Evolutionary conservation across 192 early-diverging fungal species (phyloP), one percentile per base, ranked within the genome.

Genomic region (Endogone sp.): DNA sequence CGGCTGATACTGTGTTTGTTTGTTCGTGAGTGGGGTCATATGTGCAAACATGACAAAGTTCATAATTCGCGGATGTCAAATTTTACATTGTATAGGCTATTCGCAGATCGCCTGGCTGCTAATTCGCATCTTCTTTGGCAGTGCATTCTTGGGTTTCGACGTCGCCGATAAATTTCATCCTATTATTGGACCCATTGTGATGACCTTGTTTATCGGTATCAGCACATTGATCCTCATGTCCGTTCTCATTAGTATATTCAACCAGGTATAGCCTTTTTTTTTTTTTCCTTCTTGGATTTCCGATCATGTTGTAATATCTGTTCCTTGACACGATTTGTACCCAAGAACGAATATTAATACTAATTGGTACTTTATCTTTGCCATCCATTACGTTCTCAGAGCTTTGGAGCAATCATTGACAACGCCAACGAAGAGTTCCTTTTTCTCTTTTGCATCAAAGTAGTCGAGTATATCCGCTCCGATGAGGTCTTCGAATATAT

Each of bases 381-480:
- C 3, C 21, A 44, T 30, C 30, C 11, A 3, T 29, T 3, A 32
- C 25, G 0, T 28, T 66, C 21, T 10, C 26, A 66, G 59, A 68
- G 67, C 24, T 68, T 68, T 37, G 57, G 9, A 25, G 71, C 72
- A 62, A 75, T 80, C 29, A 80, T 75, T 63, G 71, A 71, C 8
- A 80, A 80, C 21, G 79, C 79, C 32, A 71, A 80, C 31, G 79
- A 80, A 62, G 79, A 80, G 58, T 80, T 76, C 60, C 75, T 80
- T 61, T 80, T 74, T 57, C 44, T 80, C 57, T 76, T 76, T 30
- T 76, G 71, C 22, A 75, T 80, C 71, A 80, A 80, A 56, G 74
- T 75, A 24, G 73, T 80, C 69, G 79, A 80, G 23, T 69, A 80
- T 25, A 75, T 80, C 56, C 75, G 76, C 32, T 76, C 74, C 26